Percentiles rank a stretch among this genome's conserved stretches.
phyloP scores from a whole-genome alignment of 2,329 filamentous ascomycete species.

The Colletotrichum higginsianum region DNA sequence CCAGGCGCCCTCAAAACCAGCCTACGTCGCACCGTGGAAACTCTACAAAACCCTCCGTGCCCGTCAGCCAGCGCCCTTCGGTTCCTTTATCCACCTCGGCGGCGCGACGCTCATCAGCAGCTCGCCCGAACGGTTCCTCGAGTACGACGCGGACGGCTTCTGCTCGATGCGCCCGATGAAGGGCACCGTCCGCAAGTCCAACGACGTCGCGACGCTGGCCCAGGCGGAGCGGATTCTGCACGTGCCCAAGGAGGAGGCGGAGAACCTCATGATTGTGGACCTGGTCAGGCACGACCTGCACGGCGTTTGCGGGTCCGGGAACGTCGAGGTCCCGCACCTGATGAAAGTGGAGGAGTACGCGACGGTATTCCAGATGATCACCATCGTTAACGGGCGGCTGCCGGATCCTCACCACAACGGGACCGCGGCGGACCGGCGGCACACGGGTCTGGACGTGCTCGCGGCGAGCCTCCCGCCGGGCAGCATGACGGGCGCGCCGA shows the following conservation, averaged over 20 bases:
- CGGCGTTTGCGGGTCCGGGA: conserved; percentile 82
- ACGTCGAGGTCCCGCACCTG: conserved; percentile 82
- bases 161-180: conserved; percentile 95
- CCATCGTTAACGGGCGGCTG: conserved; percentile 82
- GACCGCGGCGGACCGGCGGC: conserved; percentile 52
- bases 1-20: conserved; percentile 40
- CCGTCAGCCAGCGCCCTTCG: conserved; percentile 87
- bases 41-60: conserved; percentile 80
- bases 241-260: conserved; percentile 90
- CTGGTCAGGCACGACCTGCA: conserved; percentile 95
- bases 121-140: conserved; percentile 91
- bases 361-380: conserved; percentile 92
- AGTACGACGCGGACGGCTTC: conserved; percentile 64
- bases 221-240: conserved; percentile 82
- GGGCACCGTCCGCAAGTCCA: conserved; percentile 89
- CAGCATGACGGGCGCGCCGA: conserved; percentile 97
- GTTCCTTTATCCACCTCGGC: conserved; percentile 83
- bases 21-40: conserved; percentile 69
- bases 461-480: conserved; percentile 86
- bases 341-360: conserved; percentile 93
- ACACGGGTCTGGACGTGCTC: conserved; percentile 82
- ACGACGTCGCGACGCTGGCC: conserved; percentile 74
- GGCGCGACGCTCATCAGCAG: conserved; percentile 81
- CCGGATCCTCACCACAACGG: conserved; percentile 46
- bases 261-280: conserved; percentile 99